Conservation (phyloP, 1,139 yeast genomes). For the Arxiozyma slooffiae region DNA sequence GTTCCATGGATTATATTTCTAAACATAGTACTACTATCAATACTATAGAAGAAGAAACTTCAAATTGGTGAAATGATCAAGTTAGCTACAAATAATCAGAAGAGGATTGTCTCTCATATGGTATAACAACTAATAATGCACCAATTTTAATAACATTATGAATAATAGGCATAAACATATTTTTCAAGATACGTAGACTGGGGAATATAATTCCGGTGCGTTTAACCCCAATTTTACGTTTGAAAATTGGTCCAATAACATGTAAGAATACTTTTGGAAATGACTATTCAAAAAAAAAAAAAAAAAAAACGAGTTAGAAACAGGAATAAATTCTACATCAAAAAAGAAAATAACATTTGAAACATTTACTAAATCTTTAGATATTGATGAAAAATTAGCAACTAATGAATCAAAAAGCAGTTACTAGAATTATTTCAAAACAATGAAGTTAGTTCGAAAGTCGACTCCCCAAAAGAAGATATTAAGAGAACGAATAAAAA, state of each 20-base stretch:
- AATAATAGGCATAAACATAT: constrained; percentile 8
- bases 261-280: constrained; percentile 21
- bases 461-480: constrained; percentile 15
- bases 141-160: constrained; percentile 2
- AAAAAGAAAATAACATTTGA: constrained; percentile 19
- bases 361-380: constrained; percentile 14
- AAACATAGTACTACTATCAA: constrained; percentile 52
- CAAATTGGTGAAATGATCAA: constrained; percentile 34
- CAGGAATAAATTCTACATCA: constrained; percentile 18
- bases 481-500: constrained; percentile 15
- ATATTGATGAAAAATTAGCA: constrained; percentile 18
- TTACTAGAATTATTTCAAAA: constrained; percentile 61
- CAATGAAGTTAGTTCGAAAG: constrained; percentile 22
- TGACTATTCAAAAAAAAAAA: constrained; percentile 16
- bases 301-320: too few species aligned
- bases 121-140: constrained; percentile 26
- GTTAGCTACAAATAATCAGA: constrained; percentile 34
- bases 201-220: constrained; percentile 24
- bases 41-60: constrained; percentile 32
- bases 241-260: constrained; percentile 19
- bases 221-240: constrained; percentile 21
- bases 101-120: constrained; percentile 24
- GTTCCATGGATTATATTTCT: constrained; percentile 59
- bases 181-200: constrained; percentile 28
- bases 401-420: constrained; percentile 62